Conservation (phyloP, 75 land plant species). For the Cryptomeria japonica region DNA sequence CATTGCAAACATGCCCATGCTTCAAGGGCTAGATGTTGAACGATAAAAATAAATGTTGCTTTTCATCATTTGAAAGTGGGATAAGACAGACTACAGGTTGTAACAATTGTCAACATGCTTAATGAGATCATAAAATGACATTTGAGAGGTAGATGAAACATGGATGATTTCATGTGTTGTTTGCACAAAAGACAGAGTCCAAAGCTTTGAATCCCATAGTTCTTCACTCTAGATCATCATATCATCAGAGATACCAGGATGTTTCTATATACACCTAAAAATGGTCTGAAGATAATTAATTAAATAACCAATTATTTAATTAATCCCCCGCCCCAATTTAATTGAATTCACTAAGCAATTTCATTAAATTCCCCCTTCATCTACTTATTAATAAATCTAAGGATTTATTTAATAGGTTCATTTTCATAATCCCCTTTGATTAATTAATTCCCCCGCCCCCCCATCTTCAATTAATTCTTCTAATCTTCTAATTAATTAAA, state of each 20-base stretch:
- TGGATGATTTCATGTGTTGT: not conserved
- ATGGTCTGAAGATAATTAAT: too few species aligned
- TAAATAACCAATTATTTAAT: too few species aligned
- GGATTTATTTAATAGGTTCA: too few species aligned
- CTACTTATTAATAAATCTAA: too few species aligned
- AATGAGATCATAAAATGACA: not conserved
- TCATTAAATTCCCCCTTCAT: too few species aligned
- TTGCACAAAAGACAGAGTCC: not conserved
- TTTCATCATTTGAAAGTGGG: not conserved
- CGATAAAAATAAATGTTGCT: not conserved
- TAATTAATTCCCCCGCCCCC: too few species aligned
- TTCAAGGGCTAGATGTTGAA: conserved; percentile 66
- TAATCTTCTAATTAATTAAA: too few species aligned
- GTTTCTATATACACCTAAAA: too few species aligned
- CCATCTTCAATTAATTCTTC: too few species aligned
- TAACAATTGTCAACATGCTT: not conserved
- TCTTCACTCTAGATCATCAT: not conserved
- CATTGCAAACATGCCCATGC: conserved; percentile 48
- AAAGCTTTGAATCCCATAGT: not conserved
- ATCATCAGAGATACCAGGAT: not conserved
- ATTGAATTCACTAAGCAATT: too few species aligned
- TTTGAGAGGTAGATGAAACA: not conserved
- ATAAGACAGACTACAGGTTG: not conserved
- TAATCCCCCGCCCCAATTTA: too few species aligned
- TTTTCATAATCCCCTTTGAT: too few species aligned